Evolutionary conservation across 2,329 filamentous ascomycete species (phyloP).

Genomic region (Aspergillus felis): DNA sequence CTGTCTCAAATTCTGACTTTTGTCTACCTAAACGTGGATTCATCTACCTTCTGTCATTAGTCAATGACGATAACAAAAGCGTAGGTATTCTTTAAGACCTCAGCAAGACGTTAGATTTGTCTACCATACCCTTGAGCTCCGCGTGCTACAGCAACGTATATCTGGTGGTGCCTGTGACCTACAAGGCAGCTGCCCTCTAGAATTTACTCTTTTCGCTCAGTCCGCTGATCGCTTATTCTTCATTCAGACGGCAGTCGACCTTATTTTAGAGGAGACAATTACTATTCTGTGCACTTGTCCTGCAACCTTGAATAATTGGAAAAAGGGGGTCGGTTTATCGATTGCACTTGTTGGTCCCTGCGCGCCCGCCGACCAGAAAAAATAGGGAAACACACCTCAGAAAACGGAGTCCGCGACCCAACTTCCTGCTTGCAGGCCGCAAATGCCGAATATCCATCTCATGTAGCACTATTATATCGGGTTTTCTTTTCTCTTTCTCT

Average conservation of each 20-base stretch:
- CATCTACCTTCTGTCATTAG: neutral
- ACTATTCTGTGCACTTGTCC: neutral
- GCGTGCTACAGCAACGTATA: constrained; percentile 4
- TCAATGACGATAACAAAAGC: neutral
- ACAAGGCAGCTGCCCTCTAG: constrained; percentile 32
- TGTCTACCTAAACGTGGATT: neutral
- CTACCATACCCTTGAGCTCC: neutral
- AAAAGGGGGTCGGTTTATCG: constrained; percentile 9
- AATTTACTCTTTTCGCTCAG: constrained; percentile 14
- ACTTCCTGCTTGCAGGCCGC: constrained; percentile 1
- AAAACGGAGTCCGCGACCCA: constrained; percentile 1
- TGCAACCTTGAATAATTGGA: constrained; percentile 1
- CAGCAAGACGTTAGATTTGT: neutral
- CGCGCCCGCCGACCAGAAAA: neutral
- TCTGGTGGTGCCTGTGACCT: constrained; percentile 29
- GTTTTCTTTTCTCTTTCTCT: constrained; percentile 4
- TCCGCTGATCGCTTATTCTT: constrained; percentile 25
- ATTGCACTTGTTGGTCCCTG: constrained; percentile 7
- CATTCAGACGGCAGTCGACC: neutral
- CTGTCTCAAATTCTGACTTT: neutral
- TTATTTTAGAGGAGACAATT: constrained; percentile 7
- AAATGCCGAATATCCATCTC: constrained; percentile 8
- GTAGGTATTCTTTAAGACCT: neutral
- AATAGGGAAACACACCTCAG: constrained; percentile 1
- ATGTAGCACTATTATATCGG: constrained; percentile 18